Conservation (phyloP, 345 rosid species). For the Mangifera indica region DNA sequence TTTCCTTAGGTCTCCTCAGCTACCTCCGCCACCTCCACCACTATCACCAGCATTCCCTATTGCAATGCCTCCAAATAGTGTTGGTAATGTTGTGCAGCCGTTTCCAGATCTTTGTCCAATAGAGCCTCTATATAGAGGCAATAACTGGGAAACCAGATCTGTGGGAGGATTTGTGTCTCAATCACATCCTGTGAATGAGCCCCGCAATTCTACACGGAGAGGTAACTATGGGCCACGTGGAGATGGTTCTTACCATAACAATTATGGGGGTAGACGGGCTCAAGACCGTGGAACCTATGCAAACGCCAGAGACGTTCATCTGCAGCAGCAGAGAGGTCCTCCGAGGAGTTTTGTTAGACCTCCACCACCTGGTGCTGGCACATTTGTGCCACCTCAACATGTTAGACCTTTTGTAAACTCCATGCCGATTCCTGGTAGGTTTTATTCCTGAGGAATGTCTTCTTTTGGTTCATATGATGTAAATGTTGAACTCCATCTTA, state of each 20-base stretch:
- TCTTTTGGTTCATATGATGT: slow-evolving; percentile 2
- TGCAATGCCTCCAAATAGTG: slow-evolving; percentile 36
- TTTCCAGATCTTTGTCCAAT: slow-evolving; percentile 37
- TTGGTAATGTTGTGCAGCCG: slow-evolving; percentile 30
- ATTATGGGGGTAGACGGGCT: slow-evolving; percentile 45
- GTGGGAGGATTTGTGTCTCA: slow-evolving; percentile 42
- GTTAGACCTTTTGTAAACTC: slow-evolving; percentile 37
- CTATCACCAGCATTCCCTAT: slow-evolving; percentile 37
- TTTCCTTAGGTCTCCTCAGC: slow-evolving; percentile 29
- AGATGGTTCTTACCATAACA: slow-evolving; percentile 44
- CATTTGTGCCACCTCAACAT: slow-evolving; percentile 39
- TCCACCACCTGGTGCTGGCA: slow-evolving; percentile 37
- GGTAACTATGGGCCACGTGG: slow-evolving; percentile 53
- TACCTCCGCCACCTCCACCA: slow-evolving; percentile 41
- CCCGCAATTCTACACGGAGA: slow-evolving; percentile 44
- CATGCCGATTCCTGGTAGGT: slow-evolving; percentile 43
- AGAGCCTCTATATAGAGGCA: slow-evolving; percentile 39
- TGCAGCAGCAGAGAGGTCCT: slow-evolving; percentile 44
- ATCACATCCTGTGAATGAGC: slow-evolving; percentile 35
- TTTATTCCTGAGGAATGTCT: not conserved
- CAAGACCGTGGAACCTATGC: slow-evolving; percentile 49
- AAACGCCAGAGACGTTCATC: slow-evolving; percentile 44
- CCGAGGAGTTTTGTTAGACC: slow-evolving; percentile 49
- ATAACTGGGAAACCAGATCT: slow-evolving; percentile 46
- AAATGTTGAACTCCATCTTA: not conserved